Evolutionary conservation across 2,329 filamentous ascomycete species (phyloP), one percentile per base, ranked within the genome.

Genomic region (Cladophialophora exuberans): DNA sequence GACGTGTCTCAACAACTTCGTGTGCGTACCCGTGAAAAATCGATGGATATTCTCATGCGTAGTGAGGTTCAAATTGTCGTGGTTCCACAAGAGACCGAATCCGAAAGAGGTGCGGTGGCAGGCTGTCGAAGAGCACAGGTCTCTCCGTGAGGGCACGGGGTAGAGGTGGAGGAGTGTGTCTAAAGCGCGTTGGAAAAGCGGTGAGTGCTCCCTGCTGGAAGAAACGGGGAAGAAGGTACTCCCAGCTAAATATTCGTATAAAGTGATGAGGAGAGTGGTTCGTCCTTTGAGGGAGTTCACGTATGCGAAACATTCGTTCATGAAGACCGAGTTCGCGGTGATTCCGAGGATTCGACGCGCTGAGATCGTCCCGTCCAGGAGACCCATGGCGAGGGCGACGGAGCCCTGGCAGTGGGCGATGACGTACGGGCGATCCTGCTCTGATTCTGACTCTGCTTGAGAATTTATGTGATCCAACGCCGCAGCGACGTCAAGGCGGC

Each of bases 1-100:
- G 2, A 71, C 51, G 48, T 72, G 69, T 15, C 61, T 50, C 25
- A 72, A 59, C 7, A 66, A 56, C 7, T 62, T 62, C 25, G 67
- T 70, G 30, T 65, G 61, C 1, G 64, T 63, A 5, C 70, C 72
- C 7, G 30, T 42, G 2, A 53, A 25, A 33, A 53, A 53, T 25
- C 41, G 36, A 23, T 28, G 41, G 13, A 53, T 20, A 17, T 53
- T 53, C n/a, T 33, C 15, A 20, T 53, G 50, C 6, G 50, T 53
- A 2, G 41, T 42, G 2, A 31, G 13, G 42, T 53, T 53, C 9
- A 53, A 41, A 15, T 33, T 28, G 11, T 45, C 41, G 17, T 53
- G 50, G 5, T 28, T 38, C 50, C 50, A 53, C 18, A 53, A 42
- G 10, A 28, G 38, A 23, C 50, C 50, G 25, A 53, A 53, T 3